Conservation (phyloP, 2,329 filamentous ascomycete genomes). For the Zasmidium angulare region DNA sequence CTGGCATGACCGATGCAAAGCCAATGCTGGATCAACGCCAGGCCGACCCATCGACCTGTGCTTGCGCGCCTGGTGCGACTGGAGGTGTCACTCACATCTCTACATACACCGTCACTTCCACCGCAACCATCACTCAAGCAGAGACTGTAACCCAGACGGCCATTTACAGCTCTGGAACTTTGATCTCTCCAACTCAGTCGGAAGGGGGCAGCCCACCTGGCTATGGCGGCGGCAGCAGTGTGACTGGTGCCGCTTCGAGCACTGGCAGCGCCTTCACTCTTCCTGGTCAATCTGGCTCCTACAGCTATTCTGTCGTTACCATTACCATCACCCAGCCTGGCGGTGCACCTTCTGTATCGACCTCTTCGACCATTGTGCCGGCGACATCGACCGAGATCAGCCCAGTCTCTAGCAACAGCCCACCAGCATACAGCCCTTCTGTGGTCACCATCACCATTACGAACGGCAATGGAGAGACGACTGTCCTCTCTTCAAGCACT, state of each 20-base stretch:
- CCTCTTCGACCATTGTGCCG: conserved; percentile 13
- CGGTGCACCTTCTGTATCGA: conserved; percentile 6
- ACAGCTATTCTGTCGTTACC: conserved; percentile 19
- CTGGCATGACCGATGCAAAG: conserved; percentile 46
- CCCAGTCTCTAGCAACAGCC: not conserved
- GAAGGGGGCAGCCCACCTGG: conserved; percentile 11
- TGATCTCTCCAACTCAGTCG: conserved; percentile 16
- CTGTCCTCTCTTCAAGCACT: conserved; percentile 13
- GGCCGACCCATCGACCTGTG: conserved; percentile 12
- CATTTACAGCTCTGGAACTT: conserved; percentile 11
- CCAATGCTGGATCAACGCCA: conserved; percentile 43
- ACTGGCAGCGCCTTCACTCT: conserved; percentile 14
- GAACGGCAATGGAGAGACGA: conserved; percentile 10
- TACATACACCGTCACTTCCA: conserved; percentile 16
- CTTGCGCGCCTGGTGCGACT: conserved; percentile 11
- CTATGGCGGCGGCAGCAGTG: conserved; percentile 9
- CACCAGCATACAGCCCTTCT: conserved; percentile 13
- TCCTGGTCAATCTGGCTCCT: conserved; percentile 15
- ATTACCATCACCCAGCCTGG: conserved; percentile 16
- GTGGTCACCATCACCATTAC: conserved; percentile 18
- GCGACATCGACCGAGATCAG: conserved; percentile 3
- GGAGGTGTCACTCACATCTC: conserved; percentile 2
- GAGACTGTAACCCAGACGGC: conserved; percentile 9
- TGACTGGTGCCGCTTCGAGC: conserved; percentile 8
- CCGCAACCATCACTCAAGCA: conserved; percentile 22